Base-by-base conservation (phyloP, 108 stramenopile genomes). In the Stephanodiscus minutulus region DNA sequence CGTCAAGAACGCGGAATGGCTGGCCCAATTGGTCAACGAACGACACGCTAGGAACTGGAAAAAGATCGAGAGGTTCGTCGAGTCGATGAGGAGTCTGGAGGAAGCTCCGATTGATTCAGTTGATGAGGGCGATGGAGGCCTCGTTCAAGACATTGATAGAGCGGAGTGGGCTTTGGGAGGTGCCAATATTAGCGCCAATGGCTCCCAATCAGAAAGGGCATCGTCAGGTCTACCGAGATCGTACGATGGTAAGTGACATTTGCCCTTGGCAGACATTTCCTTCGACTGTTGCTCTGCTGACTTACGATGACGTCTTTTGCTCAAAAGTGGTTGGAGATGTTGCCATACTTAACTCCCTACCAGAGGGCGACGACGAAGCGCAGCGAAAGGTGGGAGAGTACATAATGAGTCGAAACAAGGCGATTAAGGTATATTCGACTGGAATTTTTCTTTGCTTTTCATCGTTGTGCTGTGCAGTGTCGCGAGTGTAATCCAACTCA, bases 41-140 rank as follows among this genome's bases (percentile, higher is more conserved):
- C 72, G 90, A 10, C 91, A 91, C 68, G 78, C 82, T 48, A 54
- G 94, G 64, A 95, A 95, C 73, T 95, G 94, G 94, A 83, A 54
- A 20, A 95, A 95, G 73, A 91, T 91, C 61, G 87, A 86, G 37
- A 66, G 91, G 36, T 93, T 95, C 77, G 88, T 88, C 29, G 68
- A 85, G 53, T 72, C 72, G 12, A 60, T 81, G 35, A 72, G 41
- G 64, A 60, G 41, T 48, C 27, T 77, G 43, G 73, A 81, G n/a
- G 77, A 82, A 0, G 57, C 56, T 25, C n/a, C 24, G n/a, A 61
- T 58, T 12, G 68, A 69, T 52, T 61, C 64, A 43, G 66, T 47
- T 31, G 73, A 85, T n/a, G 43, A 20, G 17, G 67, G 44, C 41
- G 25, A 53, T 36, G 24, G 0, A 17, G 48, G 13, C 68, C 48